Evolutionary conservation across 441 rosid genomes (phyloP), one percentile per base, ranked within the genome.

Genomic region (Theobroma grandiflorum): DNA sequence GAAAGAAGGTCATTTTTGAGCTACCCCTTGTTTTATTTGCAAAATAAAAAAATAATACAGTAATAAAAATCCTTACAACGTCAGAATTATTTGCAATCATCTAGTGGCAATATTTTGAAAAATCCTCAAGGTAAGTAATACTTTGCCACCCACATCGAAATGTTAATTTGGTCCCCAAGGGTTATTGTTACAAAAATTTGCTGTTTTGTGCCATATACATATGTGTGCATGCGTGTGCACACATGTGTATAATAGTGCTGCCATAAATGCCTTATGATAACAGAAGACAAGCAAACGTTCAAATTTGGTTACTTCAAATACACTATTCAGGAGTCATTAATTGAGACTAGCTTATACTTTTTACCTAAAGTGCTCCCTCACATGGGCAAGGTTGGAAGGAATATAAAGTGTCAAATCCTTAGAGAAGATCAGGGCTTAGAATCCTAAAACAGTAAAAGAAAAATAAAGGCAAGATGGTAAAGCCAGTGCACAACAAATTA

Each of bases 401-500:
- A 72, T 72, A 52, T 45, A 18, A 4, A 72, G 33, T 37, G 33
- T 52, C 62, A 72, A 52, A 52, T 71, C 42, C 61, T 71, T 71
- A 2, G 43, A 35, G 43, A 35, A 26, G 22, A 26, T 31, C 22
- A 33, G 62, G 33, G 42, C 18, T 50, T 22, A 67, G 43, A 20
- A 67, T 6, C 55, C 18, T 9, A 68, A 69, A 69, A 69, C 20
- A 69, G 15, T 14, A 3, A 26, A 69, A 58, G 58, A 69, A 70
- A 68, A 69, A 12, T 47, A 47, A 31, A 47, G 20, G 74, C 20
- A 7, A 47, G 22, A 26, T 6, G 20, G 40, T 47, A 47, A 33
- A 71, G 10, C 58, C 14, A 31, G 35, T 9, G 20, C 3, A 69
- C 33, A 69, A 69, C 38, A 45, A 47, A 7, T 47, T 47, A 26